These are phyloP conservation scores for Ceratobasidium sp. DNA, from an alignment of 1,284 basidiomycete species.

Conservation along the genomic window DNA sequence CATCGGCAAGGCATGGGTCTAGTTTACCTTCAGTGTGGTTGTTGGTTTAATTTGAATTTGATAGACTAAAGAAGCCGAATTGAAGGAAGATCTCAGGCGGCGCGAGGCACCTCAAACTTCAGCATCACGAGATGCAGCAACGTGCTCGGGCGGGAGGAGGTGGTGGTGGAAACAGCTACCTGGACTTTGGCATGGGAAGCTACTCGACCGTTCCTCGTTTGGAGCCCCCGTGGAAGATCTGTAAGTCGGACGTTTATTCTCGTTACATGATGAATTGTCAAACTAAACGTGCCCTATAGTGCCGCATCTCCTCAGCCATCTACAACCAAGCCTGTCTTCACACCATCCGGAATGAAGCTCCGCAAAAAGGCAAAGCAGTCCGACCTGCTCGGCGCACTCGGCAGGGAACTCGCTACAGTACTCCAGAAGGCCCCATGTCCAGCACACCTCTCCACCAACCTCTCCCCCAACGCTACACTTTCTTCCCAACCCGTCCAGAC, in stretches of 20 bases:
- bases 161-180: conserved; percentile 62
- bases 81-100: conserved; percentile 98
- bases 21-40: background rate
- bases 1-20: conserved; percentile 80
- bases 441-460: conserved; percentile 59
- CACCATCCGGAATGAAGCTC: conserved; percentile 95
- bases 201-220: conserved; percentile 78
- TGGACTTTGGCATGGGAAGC: conserved; percentile 65
- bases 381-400: conserved; percentile 87
- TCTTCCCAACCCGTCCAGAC: conserved; percentile 89
- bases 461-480: too few species aligned
- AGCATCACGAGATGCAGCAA: conserved; percentile 90
- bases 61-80: conserved; percentile 98
- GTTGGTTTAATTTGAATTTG: too few species aligned
- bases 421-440: conserved; percentile 61
- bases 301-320: too few species aligned
- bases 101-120: conserved; percentile 99
- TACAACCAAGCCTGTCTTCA: conserved; percentile 93
- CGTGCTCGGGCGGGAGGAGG: conserved; percentile 64
- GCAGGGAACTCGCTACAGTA: conserved; percentile 76
- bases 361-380: conserved; percentile 92
- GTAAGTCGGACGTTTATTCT: background rate
- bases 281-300: too few species aligned
- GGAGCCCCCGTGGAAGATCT: conserved; percentile 72
- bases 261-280: background rate